Conservation (phyloP, 192 early-diverging fungal species). For the Lunasporangiospora selenospora region DNA sequence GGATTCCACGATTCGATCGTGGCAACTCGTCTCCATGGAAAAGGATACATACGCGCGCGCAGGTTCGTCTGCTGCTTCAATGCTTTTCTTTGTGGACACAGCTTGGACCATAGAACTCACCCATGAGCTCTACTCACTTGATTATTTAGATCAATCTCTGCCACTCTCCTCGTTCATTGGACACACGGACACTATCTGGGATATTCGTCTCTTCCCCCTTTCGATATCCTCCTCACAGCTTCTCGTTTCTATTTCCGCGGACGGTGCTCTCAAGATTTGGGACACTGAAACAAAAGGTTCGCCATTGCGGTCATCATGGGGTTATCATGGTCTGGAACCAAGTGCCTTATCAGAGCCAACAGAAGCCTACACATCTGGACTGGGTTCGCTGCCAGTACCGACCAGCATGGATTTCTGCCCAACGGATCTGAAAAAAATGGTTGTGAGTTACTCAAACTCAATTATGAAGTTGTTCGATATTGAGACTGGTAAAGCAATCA, state of each 20-base stretch:
- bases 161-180: constrained; percentile 73
- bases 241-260: constrained; percentile 78
- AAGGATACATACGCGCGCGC: constrained; percentile 62
- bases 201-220: constrained; percentile 71
- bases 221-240: constrained; percentile 52
- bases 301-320: constrained; percentile 57
- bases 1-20: constrained; percentile 78
- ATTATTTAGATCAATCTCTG: constrained; percentile 51
- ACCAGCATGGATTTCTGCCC: constrained; percentile 74
- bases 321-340: constrained; percentile 52
- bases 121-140: constrained; percentile 2
- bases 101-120: not conserved
- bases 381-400: constrained; percentile 53
- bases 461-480: constrained; percentile 76
- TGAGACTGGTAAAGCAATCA: constrained; percentile 72
- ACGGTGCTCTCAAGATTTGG: constrained; percentile 86
- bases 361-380: constrained; percentile 30
- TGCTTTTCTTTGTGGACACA: not conserved
- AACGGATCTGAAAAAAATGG: constrained; percentile 62
- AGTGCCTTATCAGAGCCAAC: constrained; percentile 24
- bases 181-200: constrained; percentile 90
- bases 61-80: constrained; percentile 33
- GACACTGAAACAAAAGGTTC: constrained; percentile 60
- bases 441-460: constrained; percentile 69
- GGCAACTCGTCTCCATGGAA: constrained; percentile 65